Conservation (phyloP, 441 rosid genomes). For the Euphorbia celastroides region DNA sequence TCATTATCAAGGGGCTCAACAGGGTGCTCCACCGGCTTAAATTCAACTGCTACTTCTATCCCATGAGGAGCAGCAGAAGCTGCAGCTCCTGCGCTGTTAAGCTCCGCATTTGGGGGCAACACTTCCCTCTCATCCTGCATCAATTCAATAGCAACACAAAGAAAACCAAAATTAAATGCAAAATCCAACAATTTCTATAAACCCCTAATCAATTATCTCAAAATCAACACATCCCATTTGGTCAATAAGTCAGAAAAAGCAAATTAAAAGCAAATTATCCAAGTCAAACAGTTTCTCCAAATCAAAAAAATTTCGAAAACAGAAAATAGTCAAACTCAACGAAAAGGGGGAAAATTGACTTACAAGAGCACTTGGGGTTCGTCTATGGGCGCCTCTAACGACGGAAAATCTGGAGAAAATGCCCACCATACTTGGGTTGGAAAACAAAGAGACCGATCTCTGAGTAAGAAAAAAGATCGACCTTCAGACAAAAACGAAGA, state of each 20-base stretch:
- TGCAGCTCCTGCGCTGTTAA: slow-evolving; percentile 26
- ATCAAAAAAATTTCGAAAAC: too few species aligned
- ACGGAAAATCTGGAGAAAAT: slow-evolving; percentile 79
- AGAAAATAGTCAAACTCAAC: neutral
- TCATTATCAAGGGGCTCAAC: slow-evolving; percentile 71
- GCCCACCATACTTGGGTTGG: slow-evolving; percentile 55
- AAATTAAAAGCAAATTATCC: neutral
- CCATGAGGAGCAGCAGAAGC: slow-evolving; percentile 62
- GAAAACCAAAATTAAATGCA: neutral
- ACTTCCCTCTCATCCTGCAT: slow-evolving; percentile 70
- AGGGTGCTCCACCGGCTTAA: slow-evolving; percentile 92
- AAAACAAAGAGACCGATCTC: neutral
- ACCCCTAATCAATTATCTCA: neutral
- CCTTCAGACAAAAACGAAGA: neutral
- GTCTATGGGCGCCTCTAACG: slow-evolving; percentile 60
- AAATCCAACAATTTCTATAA: neutral
- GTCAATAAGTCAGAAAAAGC: neutral
- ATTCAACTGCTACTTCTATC: slow-evolving; percentile 72
- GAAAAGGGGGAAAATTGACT: slow-evolving; percentile 12
- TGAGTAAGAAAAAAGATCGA: slow-evolving; percentile 2
- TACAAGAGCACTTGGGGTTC: slow-evolving; percentile 80
- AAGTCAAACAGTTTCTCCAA: neutral
- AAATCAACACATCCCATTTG: neutral
- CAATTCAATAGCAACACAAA: neutral
- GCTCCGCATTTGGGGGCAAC: slow-evolving; percentile 49